These are phyloP conservation scores for Emergomyces pasteurianus DNA, from an alignment of 2,329 filamentous ascomycete genomes.

Conservation along the genomic window DNA sequence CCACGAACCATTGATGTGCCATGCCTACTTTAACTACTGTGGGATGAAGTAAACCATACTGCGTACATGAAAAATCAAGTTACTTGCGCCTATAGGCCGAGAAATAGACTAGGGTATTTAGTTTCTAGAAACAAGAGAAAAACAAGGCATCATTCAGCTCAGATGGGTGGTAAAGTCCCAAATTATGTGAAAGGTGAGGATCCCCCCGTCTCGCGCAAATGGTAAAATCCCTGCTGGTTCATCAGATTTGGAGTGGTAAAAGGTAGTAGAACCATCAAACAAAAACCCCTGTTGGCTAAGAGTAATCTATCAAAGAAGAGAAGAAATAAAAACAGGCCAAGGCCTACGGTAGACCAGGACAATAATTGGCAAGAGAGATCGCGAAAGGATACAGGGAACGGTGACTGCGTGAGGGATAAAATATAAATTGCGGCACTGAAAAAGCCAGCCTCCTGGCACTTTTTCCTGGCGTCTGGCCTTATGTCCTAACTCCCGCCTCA, in stretches of 20 bases:
- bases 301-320: neutral
- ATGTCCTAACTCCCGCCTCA: neutral
- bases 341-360: neutral
- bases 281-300: neutral
- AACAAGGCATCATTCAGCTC: neutral
- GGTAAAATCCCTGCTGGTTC: neutral
- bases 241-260: too few species aligned
- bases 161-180: neutral
- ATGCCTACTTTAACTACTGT: neutral
- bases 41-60: too few species aligned
- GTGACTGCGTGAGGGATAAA: neutral
- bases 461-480: neutral
- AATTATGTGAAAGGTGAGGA: neutral
- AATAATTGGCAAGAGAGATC: neutral
- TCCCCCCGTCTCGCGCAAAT: neutral
- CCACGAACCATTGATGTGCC: neutral
- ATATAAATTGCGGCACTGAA: neutral
- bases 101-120: too few species aligned
- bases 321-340: neutral
- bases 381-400: neutral
- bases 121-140: too few species aligned
- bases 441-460: neutral
- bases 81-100: too few species aligned
- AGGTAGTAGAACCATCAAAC: neutral
- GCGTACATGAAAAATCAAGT: too few species aligned